Base-by-base conservation (phyloP, 2,329 filamentous ascomycete species). In the Didymella sp. region DNA sequence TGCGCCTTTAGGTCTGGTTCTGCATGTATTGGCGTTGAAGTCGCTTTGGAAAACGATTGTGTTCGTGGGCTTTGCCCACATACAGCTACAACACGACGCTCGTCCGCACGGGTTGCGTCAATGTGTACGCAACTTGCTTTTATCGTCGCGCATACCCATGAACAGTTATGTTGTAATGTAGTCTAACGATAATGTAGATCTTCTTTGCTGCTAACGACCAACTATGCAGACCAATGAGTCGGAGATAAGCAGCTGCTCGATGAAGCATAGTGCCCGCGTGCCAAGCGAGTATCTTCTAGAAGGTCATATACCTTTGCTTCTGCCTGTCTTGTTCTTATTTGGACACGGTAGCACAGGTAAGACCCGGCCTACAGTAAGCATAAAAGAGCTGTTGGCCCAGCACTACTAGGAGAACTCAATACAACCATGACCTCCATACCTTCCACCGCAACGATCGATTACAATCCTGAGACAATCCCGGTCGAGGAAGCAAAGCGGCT, bases 381-480 rank as follows among this genome's bases (percentile, higher is more conserved):
- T 22, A 8, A 25, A 8, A n/a, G n/a, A 8, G 2, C 21, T 21
- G n/a, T n/a, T n/a, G 21, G 9, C 2, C 5, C 22, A 15, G 6
- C 6, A 40, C 21, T 11, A 41, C 12, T 25, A n/a, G 12, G n/a
- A 24, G 3, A 22, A 9, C 13, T 25, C 19, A 25, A 41, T 15
- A 25, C 13, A 25, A 5, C 6, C 38, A 41, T 41, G 38, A n/a
- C 19, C 37, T 22, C 37, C 4, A 15, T 4, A 22, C 8, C 19
- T 5, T 15, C 37, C 30, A 33, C 67, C 0, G 58, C 61, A 1
- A 49, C 51, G 0, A 47, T 45, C 5, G 42, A 43, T 4, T 44
- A 42, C 12, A 46, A 45, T 8, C 43, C 55, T 13, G 64, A 70
- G 31, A 71, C 68, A 2, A 59, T 60, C 24, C 69, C 70, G 11